Base-by-base conservation (phyloP, 2,329 filamentous ascomycete species). In the Aureobasidium sp. region DNA sequence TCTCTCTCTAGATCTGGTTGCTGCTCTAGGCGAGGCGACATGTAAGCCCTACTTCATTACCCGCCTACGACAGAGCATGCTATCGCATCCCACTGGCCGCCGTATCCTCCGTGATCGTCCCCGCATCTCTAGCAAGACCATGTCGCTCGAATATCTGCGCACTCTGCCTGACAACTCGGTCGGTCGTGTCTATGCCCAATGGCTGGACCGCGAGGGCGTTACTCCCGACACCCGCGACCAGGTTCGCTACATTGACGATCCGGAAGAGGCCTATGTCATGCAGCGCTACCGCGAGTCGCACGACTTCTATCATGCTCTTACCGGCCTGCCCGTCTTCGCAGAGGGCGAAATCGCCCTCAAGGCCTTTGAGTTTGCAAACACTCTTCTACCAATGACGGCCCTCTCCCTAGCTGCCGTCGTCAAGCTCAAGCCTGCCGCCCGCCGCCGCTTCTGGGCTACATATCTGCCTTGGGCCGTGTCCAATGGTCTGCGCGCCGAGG, bases 311-410 rank as follows among this genome's bases (percentile, higher is more conserved):
- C 94, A 99, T 75, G 93, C 94, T 0, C 80, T 99, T 59, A 96
- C 92, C 0, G 93, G 93, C 0, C 77, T 99, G 52, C 94, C 94
- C 0, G 85, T 95, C 46, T 88, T 96, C 66, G 84, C 92, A n/a
- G 94, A 99, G 78, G 94, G 94, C 29, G 94, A 99, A 79, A 84
- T 99, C 13, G 94, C 93, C n/a, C 82, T 99, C 68, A 99, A 99
- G 77, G 92, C 92, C 0, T 96, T 99, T 68, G 94, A 99, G 78
- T 99, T 96, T 73, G 86, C 92, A 29, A 99, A 97, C 72, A 97
- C 92, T 1, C 77, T 95, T 37, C 78, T 99, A 61, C 94, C 94
- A 0, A 99, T 99, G 94, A 96, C 94, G 9, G 94, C 90, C 0
- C 75, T 99, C 66, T 91, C 88, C 71, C 81, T 95, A 59, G 84